phyloP scores from a whole-genome alignment of 495 filamentous ascomycete species.

The Lophiostoma macrostomum region DNA sequence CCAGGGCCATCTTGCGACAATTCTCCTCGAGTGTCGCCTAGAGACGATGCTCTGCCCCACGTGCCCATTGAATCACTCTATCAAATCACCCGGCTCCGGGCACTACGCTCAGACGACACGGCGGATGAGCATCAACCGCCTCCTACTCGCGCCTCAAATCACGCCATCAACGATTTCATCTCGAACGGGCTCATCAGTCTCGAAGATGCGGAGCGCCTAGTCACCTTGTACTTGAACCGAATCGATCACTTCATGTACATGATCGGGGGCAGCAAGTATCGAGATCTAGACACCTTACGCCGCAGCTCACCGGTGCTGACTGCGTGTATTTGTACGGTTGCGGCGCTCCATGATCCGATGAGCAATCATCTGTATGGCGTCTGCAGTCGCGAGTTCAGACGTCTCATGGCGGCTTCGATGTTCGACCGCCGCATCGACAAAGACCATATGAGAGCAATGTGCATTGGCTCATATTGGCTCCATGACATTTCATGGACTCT shows the following conservation, averaged over 20 bases:
- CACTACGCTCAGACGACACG: slow-evolving; percentile 38
- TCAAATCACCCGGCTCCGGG: slow-evolving; percentile 35
- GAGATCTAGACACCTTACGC: slow-evolving; percentile 47
- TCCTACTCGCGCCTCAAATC: slow-evolving; percentile 10
- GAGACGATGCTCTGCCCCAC: slow-evolving; percentile 38
- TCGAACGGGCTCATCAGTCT: slow-evolving; percentile 48
- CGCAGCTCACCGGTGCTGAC: slow-evolving; percentile 51
- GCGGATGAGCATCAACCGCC: slow-evolving; percentile 24
- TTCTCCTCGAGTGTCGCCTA: slow-evolving; percentile 24
- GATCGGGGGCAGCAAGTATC: slow-evolving; percentile 45
- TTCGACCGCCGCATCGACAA: slow-evolving; percentile 50
- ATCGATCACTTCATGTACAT: slow-evolving; percentile 55
- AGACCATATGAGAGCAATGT: slow-evolving; percentile 54
- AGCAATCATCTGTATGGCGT: slow-evolving; percentile 49
- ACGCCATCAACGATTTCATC: slow-evolving; percentile 50
- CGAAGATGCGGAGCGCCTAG: slow-evolving; percentile 51
- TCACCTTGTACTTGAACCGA: slow-evolving; percentile 50
- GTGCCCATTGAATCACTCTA: slow-evolving; percentile 43
- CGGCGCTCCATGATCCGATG: slow-evolving; percentile 51
- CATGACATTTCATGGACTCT: slow-evolving; percentile 56
- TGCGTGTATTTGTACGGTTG: slow-evolving; percentile 52
- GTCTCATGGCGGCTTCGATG: slow-evolving; percentile 52
- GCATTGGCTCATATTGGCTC: slow-evolving; percentile 56
- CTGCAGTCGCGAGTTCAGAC: slow-evolving; percentile 54
- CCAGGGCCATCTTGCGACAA: slow-evolving; percentile 37